Evolutionary conservation across 2,329 filamentous ascomycete genomes (phyloP).

Genomic region (Fusarium tanahbumbuense): DNA sequence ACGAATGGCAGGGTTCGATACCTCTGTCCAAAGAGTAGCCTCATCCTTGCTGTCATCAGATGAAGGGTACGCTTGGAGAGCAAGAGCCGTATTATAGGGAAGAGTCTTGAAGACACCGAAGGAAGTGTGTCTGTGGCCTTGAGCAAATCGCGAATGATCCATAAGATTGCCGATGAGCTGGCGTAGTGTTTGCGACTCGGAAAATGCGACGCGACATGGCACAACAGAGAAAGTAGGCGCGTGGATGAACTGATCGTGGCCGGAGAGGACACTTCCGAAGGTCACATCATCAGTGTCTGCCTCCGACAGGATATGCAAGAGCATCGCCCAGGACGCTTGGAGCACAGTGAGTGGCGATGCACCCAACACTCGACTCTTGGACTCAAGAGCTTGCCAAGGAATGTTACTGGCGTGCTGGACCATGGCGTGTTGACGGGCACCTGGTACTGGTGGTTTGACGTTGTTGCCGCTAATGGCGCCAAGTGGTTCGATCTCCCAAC

Average conservation of each 20-base stretch:
- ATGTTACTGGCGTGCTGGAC: neutral
- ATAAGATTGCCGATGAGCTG: neutral
- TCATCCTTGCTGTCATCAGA: fast-evolving
- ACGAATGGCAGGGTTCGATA: constrained; percentile 22
- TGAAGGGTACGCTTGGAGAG: constrained; percentile 13
- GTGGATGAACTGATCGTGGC: neutral
- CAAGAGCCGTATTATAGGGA: constrained; percentile 25
- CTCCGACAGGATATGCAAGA: constrained; percentile 9
- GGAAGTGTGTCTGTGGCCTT: constrained; percentile 4
- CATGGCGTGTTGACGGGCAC: neutral
- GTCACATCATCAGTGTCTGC: constrained; percentile 14
- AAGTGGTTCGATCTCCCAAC: constrained; percentile 17
- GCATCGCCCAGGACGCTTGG: constrained; percentile 21
- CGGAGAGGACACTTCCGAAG: constrained; percentile 19
- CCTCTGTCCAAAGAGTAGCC: neutral
- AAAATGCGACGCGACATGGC: constrained; percentile 5
- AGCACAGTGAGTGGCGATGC: constrained; percentile 10
- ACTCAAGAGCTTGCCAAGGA: neutral
- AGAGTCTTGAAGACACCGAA: constrained; percentile 28
- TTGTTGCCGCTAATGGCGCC: constrained; percentile 23
- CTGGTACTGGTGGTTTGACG: neutral
- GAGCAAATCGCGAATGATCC: neutral
- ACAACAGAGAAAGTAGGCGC: constrained; percentile 28
- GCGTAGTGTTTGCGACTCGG: constrained; percentile 3
- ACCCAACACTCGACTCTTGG: constrained; percentile 8